These are phyloP conservation scores for Oryza australiensis DNA, from an alignment of 176 grass and related monocot genomes.

Conservation along the genomic window DNA sequence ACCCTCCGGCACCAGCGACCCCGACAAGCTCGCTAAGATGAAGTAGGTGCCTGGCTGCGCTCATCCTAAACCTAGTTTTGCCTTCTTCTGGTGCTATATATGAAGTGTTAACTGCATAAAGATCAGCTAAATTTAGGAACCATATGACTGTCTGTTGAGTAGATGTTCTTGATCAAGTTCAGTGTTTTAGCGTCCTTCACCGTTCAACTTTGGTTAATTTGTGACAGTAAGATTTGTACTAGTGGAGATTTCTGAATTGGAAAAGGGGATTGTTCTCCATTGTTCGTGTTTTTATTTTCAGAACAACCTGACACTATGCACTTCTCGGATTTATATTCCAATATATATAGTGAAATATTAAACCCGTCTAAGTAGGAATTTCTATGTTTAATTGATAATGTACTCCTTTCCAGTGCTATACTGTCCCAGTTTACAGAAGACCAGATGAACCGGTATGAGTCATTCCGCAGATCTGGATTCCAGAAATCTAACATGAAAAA, in stretches of 20 bases:
- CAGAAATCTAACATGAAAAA: slow-evolving; percentile 88
- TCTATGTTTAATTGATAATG: slow-evolving; percentile 5
- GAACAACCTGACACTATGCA: not conserved
- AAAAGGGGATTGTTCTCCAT: too few species aligned
- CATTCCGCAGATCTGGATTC: slow-evolving; percentile 83
- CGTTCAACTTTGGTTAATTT: not conserved
- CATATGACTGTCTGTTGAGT: not conserved
- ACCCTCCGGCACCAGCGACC: slow-evolving; percentile 69
- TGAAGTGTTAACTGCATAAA: not conserved
- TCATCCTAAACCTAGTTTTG: not conserved
- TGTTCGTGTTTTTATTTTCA: too few species aligned
- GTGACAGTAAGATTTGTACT: not conserved
- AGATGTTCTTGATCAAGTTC: not conserved
- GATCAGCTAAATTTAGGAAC: not conserved
- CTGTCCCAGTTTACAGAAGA: slow-evolving; percentile 73
- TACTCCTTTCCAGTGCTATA: slow-evolving; percentile 55
- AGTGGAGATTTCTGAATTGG: slow-evolving; percentile 9
- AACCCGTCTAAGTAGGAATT: not conserved
- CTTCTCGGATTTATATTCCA: not conserved
- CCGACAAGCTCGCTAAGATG: slow-evolving; percentile 95
- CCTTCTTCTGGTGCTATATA: not conserved
- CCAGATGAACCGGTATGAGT: slow-evolving; percentile 89
- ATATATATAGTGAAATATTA: not conserved
- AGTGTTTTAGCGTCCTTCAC: not conserved
- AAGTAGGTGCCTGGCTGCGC: slow-evolving; percentile 51